Conservation (phyloP, 1,139 yeast species). For the Scheffersomyces illinoinensis region DNA sequence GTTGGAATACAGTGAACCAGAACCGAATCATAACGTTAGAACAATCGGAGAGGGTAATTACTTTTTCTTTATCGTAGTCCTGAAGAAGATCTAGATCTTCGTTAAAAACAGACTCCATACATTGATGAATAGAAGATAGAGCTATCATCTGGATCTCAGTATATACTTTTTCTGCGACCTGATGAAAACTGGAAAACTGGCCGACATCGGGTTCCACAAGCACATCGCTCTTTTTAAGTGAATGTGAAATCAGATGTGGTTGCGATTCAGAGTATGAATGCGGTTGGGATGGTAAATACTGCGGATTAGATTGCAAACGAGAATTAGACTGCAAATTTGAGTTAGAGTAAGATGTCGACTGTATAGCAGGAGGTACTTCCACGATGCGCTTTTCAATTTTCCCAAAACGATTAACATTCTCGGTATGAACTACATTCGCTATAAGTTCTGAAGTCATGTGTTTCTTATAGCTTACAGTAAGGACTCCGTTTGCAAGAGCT, state of each 20-base stretch:
- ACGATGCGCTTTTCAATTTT: neutral
- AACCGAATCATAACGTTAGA: constrained; percentile 43
- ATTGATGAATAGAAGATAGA: constrained; percentile 49
- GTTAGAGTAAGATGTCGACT: neutral
- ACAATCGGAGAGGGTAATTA: constrained; percentile 43
- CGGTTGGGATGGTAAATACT: too few species aligned
- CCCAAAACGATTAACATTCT: constrained; percentile 31
- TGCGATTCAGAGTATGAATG: neutral
- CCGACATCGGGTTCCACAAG: neutral
- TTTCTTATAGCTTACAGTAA: constrained; percentile 64
- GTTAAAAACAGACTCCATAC: constrained; percentile 58
- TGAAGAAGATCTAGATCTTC: constrained; percentile 53
- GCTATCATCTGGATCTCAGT: constrained; percentile 45
- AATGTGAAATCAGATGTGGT: neutral
- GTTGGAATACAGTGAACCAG: constrained; percentile 61
- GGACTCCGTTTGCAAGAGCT: constrained; percentile 66
- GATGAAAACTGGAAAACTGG: constrained; percentile 4
- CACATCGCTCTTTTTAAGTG: neutral
- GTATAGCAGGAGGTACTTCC: neutral
- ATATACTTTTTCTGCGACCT: constrained; percentile 18
- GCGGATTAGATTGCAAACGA: too few species aligned
- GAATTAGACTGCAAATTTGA: too few species aligned
- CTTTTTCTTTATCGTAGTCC: constrained; percentile 41
- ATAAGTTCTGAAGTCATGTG: constrained; percentile 64
- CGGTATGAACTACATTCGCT: constrained; percentile 49